Conservation (phyloP, 2,329 filamentous ascomycete genomes). For the Penicillium concentricum region DNA sequence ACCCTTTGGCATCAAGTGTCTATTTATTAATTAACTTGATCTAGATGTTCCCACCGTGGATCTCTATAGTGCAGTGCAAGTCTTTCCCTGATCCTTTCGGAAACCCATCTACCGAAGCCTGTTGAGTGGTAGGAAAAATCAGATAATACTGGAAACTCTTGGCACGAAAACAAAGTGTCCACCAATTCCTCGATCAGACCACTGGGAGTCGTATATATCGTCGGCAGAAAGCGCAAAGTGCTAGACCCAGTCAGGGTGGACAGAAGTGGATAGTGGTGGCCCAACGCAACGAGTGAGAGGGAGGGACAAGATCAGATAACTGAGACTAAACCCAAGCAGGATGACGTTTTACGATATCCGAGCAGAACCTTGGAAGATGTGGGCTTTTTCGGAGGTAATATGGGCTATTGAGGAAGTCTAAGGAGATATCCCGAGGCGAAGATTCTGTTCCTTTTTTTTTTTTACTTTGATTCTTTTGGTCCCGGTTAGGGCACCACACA, state of each 20-base stretch:
- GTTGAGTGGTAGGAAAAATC: neutral
- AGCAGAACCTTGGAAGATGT: conserved; percentile 3
- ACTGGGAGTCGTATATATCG: conserved; percentile 3
- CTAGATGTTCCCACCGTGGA: neutral
- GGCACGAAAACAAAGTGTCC: conserved; percentile 8
- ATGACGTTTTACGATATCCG: conserved; percentile 19
- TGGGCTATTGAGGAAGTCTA: neutral
- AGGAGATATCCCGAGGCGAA: neutral
- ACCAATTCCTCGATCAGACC: neutral
- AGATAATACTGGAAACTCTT: conserved; percentile 1
- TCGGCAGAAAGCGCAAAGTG: conserved; percentile 15
- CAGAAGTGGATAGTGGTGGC: conserved; percentile 23
- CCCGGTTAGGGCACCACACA: neutral
- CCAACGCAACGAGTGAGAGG: conserved; percentile 21
- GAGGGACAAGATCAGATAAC: conserved; percentile 25
- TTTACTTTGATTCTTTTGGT: neutral
- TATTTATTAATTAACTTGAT: neutral
- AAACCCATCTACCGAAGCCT: neutral
- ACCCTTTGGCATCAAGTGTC: neutral
- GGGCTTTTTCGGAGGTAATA: conserved; percentile 10
- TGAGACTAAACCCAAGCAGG: conserved; percentile 19
- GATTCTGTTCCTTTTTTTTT: neutral
- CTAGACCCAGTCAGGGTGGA: conserved; percentile 18
- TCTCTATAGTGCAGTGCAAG: neutral
- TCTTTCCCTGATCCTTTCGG: neutral